A percentile compares a stretch with the other conserved stretches of the same genome.
Evolutionary conservation across 2,329 filamentous ascomycete species (phyloP).

Genomic region (Dendrostoma leiphaemia): DNA sequence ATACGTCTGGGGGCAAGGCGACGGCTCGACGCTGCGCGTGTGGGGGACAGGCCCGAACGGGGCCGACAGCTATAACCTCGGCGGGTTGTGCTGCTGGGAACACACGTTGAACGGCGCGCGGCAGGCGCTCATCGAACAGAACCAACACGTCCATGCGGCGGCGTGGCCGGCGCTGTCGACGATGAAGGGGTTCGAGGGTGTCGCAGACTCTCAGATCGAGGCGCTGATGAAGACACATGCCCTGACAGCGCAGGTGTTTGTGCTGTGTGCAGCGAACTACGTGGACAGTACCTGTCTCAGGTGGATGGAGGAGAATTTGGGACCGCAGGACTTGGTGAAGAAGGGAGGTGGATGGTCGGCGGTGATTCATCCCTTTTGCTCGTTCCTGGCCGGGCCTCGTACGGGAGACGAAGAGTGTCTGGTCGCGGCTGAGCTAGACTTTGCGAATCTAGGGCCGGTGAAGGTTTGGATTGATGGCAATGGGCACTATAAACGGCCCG

Average conservation of each 20-base stretch:
- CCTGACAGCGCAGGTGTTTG: conserved; percentile 42
- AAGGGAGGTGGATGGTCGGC: conserved; percentile 29
- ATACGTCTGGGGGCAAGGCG: conserved; percentile 29
- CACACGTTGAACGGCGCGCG: conserved; percentile 30
- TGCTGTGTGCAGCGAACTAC: conserved; percentile 39
- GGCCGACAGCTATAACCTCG: conserved; percentile 22
- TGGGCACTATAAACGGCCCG: conserved; percentile 29
- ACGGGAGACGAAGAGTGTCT: conserved; percentile 26
- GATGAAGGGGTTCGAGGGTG: conserved; percentile 35
- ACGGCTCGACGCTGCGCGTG: conserved; percentile 25
- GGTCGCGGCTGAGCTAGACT: conserved; percentile 26
- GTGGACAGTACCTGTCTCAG: conserved; percentile 39
- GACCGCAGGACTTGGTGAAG: conserved; percentile 27
- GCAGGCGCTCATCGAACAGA: conserved; percentile 29
- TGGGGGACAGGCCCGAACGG: conserved; percentile 12
- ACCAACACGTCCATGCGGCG: conserved; percentile 28
- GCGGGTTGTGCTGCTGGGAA: conserved; percentile 32
- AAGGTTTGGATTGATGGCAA: conserved; percentile 30
- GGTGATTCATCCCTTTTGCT: conserved; percentile 30
- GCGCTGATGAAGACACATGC: conserved; percentile 45
- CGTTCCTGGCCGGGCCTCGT: conserved; percentile 26
- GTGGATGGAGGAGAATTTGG: conserved; percentile 33
- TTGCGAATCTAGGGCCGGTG: conserved; percentile 24
- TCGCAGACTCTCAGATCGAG: conserved; percentile 43
- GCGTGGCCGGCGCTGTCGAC: conserved; percentile 30